These are phyloP conservation scores for Tulasnella calospora DNA, from an alignment of 768 basidiomycete genomes.

Conservation along the genomic window DNA sequence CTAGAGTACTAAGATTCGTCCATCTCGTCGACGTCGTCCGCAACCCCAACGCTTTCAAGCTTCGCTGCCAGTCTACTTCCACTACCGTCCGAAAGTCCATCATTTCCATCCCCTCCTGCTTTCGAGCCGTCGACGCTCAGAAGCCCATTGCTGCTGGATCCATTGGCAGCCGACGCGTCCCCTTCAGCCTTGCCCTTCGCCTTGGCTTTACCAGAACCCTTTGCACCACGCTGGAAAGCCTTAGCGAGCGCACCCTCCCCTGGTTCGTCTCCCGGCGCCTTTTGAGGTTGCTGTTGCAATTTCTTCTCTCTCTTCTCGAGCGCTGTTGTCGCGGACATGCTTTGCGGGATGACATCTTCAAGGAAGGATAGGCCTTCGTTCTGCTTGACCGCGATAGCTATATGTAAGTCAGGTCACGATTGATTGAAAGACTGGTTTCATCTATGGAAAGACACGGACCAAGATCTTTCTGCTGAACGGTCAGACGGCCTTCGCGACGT, in stretches of 20 bases:
- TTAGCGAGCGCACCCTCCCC: neutral
- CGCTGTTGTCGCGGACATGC: slow-evolving; percentile 25
- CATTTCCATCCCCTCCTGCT: neutral
- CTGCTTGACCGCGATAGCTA: slow-evolving; percentile 26
- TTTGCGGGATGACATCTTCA: slow-evolving; percentile 28
- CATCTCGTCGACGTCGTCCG: neutral
- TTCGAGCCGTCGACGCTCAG: neutral
- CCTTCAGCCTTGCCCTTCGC: neutral
- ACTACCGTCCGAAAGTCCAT: neutral
- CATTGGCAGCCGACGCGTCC: neutral
- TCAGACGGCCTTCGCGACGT: slow-evolving; percentile 35
- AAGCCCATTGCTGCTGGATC: neutral
- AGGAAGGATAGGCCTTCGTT: slow-evolving; percentile 25
- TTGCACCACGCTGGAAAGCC: neutral
- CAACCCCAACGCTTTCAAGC: neutral
- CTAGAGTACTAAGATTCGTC: neutral
- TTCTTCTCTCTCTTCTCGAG: slow-evolving; percentile 21
- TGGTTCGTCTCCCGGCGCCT: neutral
- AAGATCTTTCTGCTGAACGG: slow-evolving; percentile 37
- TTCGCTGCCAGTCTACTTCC: slow-evolving; percentile 1
- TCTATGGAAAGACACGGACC: slow-evolving; percentile 29
- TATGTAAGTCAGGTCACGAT: neutral
- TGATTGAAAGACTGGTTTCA: neutral
- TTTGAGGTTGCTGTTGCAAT: neutral
- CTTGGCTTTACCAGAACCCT: slow-evolving; percentile 14